A percentile compares a stretch with the other conserved stretches of the same genome.
Evolutionary conservation across 139 green algal species (phyloP).

Genomic region (Cymbomonas tetramitiformis): DNA sequence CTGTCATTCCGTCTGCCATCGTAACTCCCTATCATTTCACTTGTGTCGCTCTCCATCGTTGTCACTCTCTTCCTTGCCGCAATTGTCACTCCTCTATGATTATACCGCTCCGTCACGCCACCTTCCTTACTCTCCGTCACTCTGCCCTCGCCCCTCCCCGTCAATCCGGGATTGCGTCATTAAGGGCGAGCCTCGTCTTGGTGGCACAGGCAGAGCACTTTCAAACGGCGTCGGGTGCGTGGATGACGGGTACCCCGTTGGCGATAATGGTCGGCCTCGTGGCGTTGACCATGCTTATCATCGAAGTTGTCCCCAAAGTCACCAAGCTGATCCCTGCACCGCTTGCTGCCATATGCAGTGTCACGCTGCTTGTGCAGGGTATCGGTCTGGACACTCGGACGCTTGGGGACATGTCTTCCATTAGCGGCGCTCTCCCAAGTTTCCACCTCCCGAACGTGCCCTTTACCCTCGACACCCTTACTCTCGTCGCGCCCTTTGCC

Average conservation of each 20-base stretch:
- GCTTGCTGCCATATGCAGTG: conserved; percentile 13
- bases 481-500: conserved; percentile 13
- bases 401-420: conserved; percentile 11
- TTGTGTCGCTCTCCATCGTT: too few relatives aligned
- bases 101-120: too few relatives aligned
- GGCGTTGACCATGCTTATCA: conserved; percentile 25
- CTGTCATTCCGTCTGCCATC: too few relatives aligned
- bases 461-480: conserved; percentile 9
- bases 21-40: too few relatives aligned
- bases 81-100: too few relatives aligned
- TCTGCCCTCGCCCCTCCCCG: too few relatives aligned
- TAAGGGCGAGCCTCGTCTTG: too few relatives aligned
- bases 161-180: too few relatives aligned
- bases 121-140: too few relatives aligned
- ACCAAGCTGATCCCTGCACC: conserved; percentile 17
- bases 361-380: conserved; percentile 1
- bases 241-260: background rate
- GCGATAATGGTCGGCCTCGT: background rate
- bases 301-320: conserved; percentile 14
- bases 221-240: background rate
- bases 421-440: conserved; percentile 13
- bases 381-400: conserved; percentile 5
- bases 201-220: too few relatives aligned
- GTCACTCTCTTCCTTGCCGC: too few relatives aligned
- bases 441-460: conserved; percentile 22